A percentile compares a stretch with the other conserved stretches of the same genome.
Conservation (phyloP, 1,284 basidiomycete species). For the Ceratobasidium sp. region DNA sequence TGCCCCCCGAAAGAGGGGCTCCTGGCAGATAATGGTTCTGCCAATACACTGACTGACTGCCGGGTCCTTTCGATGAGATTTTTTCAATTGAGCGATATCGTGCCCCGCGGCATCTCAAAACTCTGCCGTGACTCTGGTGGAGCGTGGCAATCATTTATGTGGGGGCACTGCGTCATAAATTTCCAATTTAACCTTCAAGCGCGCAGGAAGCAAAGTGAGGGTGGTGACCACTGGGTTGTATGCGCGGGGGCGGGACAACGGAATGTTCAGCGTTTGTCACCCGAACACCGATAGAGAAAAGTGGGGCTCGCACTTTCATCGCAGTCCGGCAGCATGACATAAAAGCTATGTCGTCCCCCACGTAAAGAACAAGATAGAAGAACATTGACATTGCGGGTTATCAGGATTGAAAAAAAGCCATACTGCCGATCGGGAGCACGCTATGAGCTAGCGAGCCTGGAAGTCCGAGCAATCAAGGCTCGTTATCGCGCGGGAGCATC, state of each 20-base stretch:
- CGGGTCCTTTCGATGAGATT: not conserved
- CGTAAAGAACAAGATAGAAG: not conserved
- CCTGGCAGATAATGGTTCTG: not conserved
- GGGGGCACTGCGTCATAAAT: constrained; percentile 33
- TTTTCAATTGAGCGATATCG: not conserved
- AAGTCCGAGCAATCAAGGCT: constrained; percentile 3
- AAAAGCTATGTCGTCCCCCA: not conserved
- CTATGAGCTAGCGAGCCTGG: not conserved
- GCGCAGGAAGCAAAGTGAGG: not conserved
- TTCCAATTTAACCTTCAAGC: constrained; percentile 26
- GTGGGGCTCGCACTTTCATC: not conserved
- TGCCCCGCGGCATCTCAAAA: not conserved
- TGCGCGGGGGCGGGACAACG: not conserved
- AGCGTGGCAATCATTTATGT: not conserved
- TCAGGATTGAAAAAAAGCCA: not conserved
- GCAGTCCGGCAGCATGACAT: not conserved
- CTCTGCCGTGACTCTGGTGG: not conserved
- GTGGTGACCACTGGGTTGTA: constrained; percentile 16
- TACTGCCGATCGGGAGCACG: not conserved
- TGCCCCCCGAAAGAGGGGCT: not conserved
- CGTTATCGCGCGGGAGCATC: constrained; percentile 72
- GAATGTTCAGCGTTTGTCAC: not conserved
- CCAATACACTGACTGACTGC: too few relatives aligned
- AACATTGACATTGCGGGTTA: constrained; percentile 18
- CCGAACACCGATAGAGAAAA: constrained; percentile 19